These are phyloP conservation scores for Hysterium pulicare DNA, from an alignment of 2,329 filamentous ascomycete genomes.

Conservation along the genomic window DNA sequence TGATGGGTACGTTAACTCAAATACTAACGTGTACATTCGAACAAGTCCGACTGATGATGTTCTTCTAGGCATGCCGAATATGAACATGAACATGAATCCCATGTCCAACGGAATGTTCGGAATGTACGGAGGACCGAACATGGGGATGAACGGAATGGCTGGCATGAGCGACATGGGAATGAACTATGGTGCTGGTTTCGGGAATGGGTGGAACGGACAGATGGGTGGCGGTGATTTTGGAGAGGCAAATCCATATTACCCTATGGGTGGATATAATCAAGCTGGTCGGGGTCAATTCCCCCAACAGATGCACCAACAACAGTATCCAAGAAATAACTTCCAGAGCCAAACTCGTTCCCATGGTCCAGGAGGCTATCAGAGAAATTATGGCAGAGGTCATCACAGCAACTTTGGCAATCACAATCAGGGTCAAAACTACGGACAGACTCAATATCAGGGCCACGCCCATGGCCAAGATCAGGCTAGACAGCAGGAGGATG, in stretches of 20 bases:
- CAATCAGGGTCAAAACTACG: slow-evolving; percentile 18
- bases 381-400: slow-evolving; percentile 41
- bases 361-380: slow-evolving; percentile 56
- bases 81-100: slow-evolving; percentile 89
- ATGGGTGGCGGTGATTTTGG: slow-evolving; percentile 68
- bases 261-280: slow-evolving; percentile 53
- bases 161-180: slow-evolving; percentile 54
- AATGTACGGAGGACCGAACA: slow-evolving; percentile 68
- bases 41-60: slow-evolving; percentile 7
- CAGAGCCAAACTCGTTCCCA: slow-evolving; percentile 75
- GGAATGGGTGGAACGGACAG: slow-evolving; percentile 64
- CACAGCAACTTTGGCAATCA: slow-evolving; percentile 29
- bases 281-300: slow-evolving; percentile 42
- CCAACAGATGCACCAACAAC: slow-evolving; percentile 48
- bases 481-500: slow-evolving; percentile 26
- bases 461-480: slow-evolving; percentile 24
- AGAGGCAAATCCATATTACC: slow-evolving; percentile 47
- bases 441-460: slow-evolving; percentile 7
- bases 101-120: slow-evolving; percentile 78
- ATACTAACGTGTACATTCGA: slow-evolving; percentile 7
- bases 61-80: slow-evolving; percentile 64
- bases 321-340: slow-evolving; percentile 59
- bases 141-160: slow-evolving; percentile 78
- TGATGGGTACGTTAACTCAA: slow-evolving; percentile 72
- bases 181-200: slow-evolving; percentile 66